Evolutionary conservation across 768 basidiomycete species (phyloP).

Genomic region (Panaeolus cyanescens): DNA sequence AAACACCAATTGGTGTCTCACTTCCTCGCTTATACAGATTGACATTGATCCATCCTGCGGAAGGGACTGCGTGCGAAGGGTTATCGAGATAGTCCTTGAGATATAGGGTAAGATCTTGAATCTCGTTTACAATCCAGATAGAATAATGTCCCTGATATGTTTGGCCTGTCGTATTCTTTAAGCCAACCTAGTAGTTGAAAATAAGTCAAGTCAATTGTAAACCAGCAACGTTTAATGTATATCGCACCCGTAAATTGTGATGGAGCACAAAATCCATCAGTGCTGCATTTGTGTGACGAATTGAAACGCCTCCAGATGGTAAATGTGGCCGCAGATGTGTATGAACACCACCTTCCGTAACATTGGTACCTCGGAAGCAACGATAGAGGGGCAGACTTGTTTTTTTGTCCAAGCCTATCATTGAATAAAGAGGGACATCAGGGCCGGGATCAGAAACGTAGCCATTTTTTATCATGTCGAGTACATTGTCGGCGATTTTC

Average conservation of each 20-base stretch:
- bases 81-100: constrained; percentile 8
- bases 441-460: constrained; percentile 30
- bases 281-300: constrained; percentile 19
- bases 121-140: constrained; percentile 23
- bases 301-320: constrained; percentile 23
- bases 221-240: too few relatives aligned
- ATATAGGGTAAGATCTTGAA: constrained; percentile 15
- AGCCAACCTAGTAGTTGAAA: constrained; percentile 27
- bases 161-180: constrained; percentile 22
- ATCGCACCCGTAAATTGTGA: constrained; percentile 30
- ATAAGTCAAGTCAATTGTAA: too few relatives aligned
- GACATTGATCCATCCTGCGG: constrained; percentile 19
- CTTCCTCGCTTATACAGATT: constrained; percentile 16
- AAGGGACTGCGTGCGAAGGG: neutral
- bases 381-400: constrained; percentile 19
- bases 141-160: constrained; percentile 20
- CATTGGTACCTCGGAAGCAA: constrained; percentile 32
- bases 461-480: constrained; percentile 20
- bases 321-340: constrained; percentile 21
- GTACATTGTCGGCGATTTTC: constrained; percentile 25
- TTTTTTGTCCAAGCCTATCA: constrained; percentile 18
- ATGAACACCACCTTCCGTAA: constrained; percentile 36
- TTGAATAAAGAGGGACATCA: constrained; percentile 23
- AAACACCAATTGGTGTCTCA: constrained; percentile 16
- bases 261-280: constrained; percentile 21